Percentiles rank a stretch among this genome's conserved stretches.
Conservation (phyloP, 495 filamentous ascomycete species). For the Hypoxylon trugodes region DNA sequence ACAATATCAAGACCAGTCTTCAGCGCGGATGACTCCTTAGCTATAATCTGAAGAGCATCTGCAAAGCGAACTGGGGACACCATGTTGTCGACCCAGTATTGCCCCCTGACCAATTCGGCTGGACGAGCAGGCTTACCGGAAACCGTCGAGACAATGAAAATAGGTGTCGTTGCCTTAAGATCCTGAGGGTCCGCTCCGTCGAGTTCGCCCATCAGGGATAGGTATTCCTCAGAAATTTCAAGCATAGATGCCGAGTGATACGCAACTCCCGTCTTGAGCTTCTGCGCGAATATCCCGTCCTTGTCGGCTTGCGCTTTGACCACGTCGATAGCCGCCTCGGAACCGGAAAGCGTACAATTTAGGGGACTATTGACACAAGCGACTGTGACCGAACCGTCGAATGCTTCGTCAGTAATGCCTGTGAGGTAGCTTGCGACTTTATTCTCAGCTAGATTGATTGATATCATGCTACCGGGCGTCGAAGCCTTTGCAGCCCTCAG, state of each 20-base stretch:
- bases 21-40: conserved; percentile 26
- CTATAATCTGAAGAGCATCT: conserved; percentile 42
- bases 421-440: conserved; percentile 39
- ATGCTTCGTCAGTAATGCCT: conserved; percentile 20
- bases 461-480: conserved; percentile 52
- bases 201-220: conserved; percentile 26
- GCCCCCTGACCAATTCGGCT: conserved; percentile 11
- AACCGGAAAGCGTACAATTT: conserved; percentile 56
- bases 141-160: conserved; percentile 41
- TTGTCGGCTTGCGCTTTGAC: conserved; percentile 43
- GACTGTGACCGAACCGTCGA: conserved; percentile 40
- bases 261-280: conserved; percentile 50
- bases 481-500: conserved; percentile 32
- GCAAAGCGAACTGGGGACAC: conserved; percentile 54
- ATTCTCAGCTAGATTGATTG: conserved; percentile 46
- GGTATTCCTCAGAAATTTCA: conserved; percentile 49
- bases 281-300: conserved; percentile 54
- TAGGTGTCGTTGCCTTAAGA: conserved; percentile 33
- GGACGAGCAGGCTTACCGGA: conserved; percentile 25
- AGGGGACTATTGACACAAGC: conserved; percentile 61
- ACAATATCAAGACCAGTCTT: conserved; percentile 22
- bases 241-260: conserved; percentile 56
- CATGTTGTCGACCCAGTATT: conserved; percentile 57
- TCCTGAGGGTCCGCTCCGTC: conserved; percentile 15
- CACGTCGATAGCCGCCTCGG: conserved; percentile 44